Conservation (phyloP, 495 filamentous ascomycete species). For the Xylaria scruposa region DNA sequence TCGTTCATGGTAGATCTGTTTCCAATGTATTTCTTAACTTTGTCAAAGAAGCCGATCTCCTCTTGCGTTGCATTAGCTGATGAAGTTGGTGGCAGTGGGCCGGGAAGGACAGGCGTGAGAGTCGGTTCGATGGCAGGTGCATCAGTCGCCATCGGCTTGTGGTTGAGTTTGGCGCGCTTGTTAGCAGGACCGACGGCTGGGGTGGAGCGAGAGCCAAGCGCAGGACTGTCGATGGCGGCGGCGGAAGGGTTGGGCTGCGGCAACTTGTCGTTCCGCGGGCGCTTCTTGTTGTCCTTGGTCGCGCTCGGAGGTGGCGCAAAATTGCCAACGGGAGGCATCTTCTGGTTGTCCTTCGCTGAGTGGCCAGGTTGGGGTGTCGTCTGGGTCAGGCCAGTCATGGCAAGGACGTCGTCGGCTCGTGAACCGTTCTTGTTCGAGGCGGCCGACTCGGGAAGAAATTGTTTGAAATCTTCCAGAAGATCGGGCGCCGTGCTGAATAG, state of each 20-base stretch:
- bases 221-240: constrained; percentile 43
- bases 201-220: constrained; percentile 43
- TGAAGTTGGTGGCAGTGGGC: constrained; percentile 78
- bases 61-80: constrained; percentile 68
- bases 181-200: constrained; percentile 42
- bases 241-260: constrained; percentile 36
- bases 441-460: constrained; percentile 96
- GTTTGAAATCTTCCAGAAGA: constrained; percentile 97
- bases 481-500: constrained; percentile 95
- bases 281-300: constrained; percentile 80
- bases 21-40: constrained; percentile 92
- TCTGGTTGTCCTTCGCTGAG: constrained; percentile 57
- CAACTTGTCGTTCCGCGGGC: constrained; percentile 54
- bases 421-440: constrained; percentile 80
- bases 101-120: constrained; percentile 83
- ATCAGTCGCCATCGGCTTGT: constrained; percentile 70
- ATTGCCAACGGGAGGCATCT: constrained; percentile 92
- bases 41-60: constrained; percentile 91
- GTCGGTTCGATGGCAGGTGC: constrained; percentile 81
- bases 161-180: constrained; percentile 67
- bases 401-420: constrained; percentile 71
- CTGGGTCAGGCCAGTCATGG: constrained; percentile 50
- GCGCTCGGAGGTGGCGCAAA: constrained; percentile 85
- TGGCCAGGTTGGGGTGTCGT: constrained; percentile 56
- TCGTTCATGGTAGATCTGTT: constrained; percentile 92